Conservation (phyloP, 192 early-diverging fungal species). For the Rhizophagus clarus region DNA sequence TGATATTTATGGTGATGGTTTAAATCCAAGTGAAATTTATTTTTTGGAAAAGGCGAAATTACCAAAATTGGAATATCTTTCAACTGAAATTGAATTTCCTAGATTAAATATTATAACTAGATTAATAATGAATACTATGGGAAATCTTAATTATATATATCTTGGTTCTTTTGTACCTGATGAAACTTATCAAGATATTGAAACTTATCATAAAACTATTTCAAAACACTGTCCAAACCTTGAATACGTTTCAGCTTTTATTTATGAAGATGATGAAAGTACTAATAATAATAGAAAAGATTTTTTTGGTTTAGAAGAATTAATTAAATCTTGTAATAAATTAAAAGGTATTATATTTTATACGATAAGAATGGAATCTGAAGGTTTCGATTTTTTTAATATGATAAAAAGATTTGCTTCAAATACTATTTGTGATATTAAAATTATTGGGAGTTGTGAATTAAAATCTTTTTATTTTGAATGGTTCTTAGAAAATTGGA, state of each 20-base stretch:
- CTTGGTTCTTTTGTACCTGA: not conserved
- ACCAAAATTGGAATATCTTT: not conserved
- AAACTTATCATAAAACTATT: not conserved
- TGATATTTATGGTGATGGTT: not conserved
- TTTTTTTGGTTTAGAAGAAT: not conserved
- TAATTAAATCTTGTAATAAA: not conserved
- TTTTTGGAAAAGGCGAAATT: not conserved
- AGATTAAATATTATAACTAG: not conserved
- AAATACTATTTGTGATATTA: not conserved
- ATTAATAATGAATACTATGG: not conserved
- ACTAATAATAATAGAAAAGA: not conserved
- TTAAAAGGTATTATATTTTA: not conserved
- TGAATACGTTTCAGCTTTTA: not conserved
- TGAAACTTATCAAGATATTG: not conserved
- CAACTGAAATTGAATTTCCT: not conserved
- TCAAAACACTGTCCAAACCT: not conserved
- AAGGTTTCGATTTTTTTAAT: not conserved
- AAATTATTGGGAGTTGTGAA: not conserved
- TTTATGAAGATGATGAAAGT: not conserved
- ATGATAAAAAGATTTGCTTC: not conserved
- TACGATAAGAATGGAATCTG: not conserved
- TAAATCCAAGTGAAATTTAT: not conserved
- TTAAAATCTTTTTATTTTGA: not conserved
- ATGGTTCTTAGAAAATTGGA: not conserved
- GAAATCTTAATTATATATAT: not conserved